A percentile compares a stretch with the other conserved stretches of the same genome.
phyloP scores from a whole-genome alignment of 768 basidiomycete species.

The Podaxis rugospora region DNA sequence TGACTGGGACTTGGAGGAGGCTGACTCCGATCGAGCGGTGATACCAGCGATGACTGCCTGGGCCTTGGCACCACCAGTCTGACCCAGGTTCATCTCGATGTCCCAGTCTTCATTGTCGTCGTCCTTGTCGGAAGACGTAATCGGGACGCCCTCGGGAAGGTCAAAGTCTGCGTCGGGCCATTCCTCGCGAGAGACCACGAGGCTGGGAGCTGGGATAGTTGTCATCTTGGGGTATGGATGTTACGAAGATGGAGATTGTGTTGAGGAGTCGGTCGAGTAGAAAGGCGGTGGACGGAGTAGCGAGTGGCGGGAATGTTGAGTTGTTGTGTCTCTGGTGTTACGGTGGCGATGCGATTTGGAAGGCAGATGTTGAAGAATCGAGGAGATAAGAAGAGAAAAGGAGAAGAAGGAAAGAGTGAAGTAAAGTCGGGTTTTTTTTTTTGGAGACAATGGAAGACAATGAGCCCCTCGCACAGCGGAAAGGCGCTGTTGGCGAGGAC shows the following conservation, averaged over 20 bases:
- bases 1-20: conserved; percentile 23
- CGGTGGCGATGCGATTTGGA: background rate
- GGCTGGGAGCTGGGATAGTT: conserved; percentile 54
- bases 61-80: conserved; percentile 48
- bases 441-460: conserved; percentile 9
- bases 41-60: conserved; percentile 33
- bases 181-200: conserved; percentile 59
- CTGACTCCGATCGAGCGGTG: conserved; percentile 33
- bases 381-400: conserved; percentile 11
- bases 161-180: conserved; percentile 90
- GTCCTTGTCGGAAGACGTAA: conserved; percentile 65
- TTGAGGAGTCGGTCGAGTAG: conserved; percentile 11
- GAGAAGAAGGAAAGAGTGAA: conserved; percentile 9
- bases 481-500: conserved; percentile 14
- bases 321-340: background rate
- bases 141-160: conserved; percentile 67
- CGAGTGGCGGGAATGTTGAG: conserved; percentile 5
- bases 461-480: conserved; percentile 12
- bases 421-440: conserved; percentile 6
- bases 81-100: conserved; percentile 64
- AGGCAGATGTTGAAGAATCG: background rate
- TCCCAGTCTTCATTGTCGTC: conserved; percentile 79
- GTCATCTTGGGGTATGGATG: conserved; percentile 37
- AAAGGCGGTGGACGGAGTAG: background rate
- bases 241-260: conserved; percentile 11